A percentile compares a stretch with the other conserved stretches of the same genome.
phyloP scores from a whole-genome alignment of 1,284 basidiomycete species.

The Papiliotrema nemorosa region DNA sequence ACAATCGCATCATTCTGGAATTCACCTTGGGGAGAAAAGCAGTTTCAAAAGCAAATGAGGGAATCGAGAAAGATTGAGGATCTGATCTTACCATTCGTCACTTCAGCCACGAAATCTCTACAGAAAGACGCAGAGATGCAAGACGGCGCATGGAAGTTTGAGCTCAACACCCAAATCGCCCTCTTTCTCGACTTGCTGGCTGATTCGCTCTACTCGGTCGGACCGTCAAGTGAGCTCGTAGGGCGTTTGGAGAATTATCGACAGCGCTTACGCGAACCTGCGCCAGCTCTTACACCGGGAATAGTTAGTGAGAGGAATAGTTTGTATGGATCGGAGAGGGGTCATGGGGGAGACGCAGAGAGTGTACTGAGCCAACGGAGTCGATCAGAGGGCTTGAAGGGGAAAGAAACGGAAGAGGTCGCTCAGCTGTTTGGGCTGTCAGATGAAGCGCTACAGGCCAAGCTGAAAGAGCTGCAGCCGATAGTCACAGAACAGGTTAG shows the following conservation, averaged over 20 bases:
- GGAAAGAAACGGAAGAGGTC: constrained; percentile 53
- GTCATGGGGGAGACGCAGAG: constrained; percentile 7
- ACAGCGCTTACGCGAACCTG: constrained; percentile 12
- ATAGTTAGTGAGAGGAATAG: constrained; percentile 2
- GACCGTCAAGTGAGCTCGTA: constrained; percentile 75
- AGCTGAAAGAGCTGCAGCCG: constrained; percentile 12
- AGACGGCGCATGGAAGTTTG: constrained; percentile 84
- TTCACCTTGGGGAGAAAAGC: constrained; percentile 75
- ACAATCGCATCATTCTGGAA: constrained; percentile 84
- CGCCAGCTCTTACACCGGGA: background rate
- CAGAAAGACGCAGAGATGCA: constrained; percentile 68
- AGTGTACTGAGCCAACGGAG: constrained; percentile 9
- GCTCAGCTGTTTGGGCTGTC: constrained; percentile 66
- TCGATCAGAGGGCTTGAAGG: constrained; percentile 11
- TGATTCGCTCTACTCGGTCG: constrained; percentile 68
- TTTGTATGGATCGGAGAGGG: constrained; percentile 4
- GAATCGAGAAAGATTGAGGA: constrained; percentile 97
- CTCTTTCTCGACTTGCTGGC: constrained; percentile 80
- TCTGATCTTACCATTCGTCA: constrained; percentile 91
- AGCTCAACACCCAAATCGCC: constrained; percentile 86
- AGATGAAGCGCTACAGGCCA: constrained; percentile 11
- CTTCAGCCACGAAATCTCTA: constrained; percentile 76
- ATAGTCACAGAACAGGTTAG: constrained; percentile 24
- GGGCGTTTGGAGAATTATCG: constrained; percentile 53
- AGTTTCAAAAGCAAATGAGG: constrained; percentile 82